Base-by-base conservation (phyloP, 306 rosid species). In the Geum urbanum region DNA sequence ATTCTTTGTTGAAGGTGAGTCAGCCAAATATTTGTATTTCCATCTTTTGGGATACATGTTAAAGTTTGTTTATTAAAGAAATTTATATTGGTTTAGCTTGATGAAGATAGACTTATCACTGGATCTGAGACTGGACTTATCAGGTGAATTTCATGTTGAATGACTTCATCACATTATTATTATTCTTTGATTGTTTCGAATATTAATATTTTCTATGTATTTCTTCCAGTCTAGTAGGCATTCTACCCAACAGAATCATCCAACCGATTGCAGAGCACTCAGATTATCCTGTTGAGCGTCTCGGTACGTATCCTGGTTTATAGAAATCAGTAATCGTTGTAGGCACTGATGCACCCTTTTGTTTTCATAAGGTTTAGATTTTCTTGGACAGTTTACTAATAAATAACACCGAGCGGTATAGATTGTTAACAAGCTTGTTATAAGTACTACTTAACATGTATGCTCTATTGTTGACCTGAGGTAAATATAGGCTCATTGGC, bases 221-320 rank as follows among this genome's bases (percentile, higher is more conserved):
- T 72, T 13, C 52, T 72, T 64, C 2, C 77, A 92, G 96, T 80
- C 70, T 92, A 74, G 83, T 92, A 32, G 96, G 91, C 75, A 82
- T 92, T 83, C 84, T 92, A 69, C 98, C 98, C 9, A 92, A 90
- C 86, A 88, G 85, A 79, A 49, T 90, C 66, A 86, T 92, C 77
- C 96, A 90, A 77, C 98, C 96, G 40, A 92, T 92, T 72, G 96
- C 96, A 4, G 96, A 90, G 80, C 96, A 92, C 84, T 90, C 92
- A 10, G 92, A 90, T 50, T 85, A 80, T 79, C 96, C 98, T 3
- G 76, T 92, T 67, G 98, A 92, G 75, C 76, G 91, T 57, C 96
- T 92, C n/a, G 98, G 98, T 92, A 84, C 70, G 45, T 59, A 53
- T 8, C 45, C 66, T 57, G 66, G 44, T 68, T 24, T 71, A 59